Conservation (phyloP, 352 stramenopile species). For the Phytophthora macrochlamydospora region DNA sequence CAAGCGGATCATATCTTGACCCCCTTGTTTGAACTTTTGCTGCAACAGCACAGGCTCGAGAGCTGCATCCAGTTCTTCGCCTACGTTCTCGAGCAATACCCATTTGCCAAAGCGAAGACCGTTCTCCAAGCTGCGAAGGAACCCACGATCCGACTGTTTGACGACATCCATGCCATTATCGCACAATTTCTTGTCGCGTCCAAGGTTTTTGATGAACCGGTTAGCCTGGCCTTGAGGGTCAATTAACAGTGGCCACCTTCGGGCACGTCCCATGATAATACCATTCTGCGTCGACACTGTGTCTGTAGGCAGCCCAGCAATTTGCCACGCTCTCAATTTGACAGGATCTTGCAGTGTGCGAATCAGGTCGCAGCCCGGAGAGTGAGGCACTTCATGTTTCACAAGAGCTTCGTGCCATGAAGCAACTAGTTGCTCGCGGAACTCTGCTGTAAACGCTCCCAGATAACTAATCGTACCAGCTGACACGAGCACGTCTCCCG, state of each 20-base stretch:
- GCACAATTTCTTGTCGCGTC: conserved; percentile 81
- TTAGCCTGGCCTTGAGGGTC: conserved; percentile 94
- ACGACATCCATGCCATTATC: conserved; percentile 93
- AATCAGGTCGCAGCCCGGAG: conserved; percentile 86
- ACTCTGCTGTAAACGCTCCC: conserved; percentile 88
- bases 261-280: conserved; percentile 88
- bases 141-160: conserved; percentile 88
- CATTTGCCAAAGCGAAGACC: conserved; percentile 92
- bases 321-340: conserved; percentile 89
- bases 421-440: conserved; percentile 69
- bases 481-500: conserved; percentile 86
- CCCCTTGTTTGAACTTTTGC: conserved; percentile 93
- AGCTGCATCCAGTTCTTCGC: conserved; percentile 90
- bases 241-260: conserved; percentile 90
- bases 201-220: conserved; percentile 91
- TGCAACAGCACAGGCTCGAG: conserved; percentile 90
- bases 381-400: conserved; percentile 72
- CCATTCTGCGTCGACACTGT: conserved; percentile 94
- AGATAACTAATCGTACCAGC: conserved; percentile 89
- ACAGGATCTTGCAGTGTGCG: conserved; percentile 87
- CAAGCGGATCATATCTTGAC: conserved; percentile 91
- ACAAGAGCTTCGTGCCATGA: conserved; percentile 73
- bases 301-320: conserved; percentile 86
- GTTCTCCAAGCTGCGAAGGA: conserved; percentile 89
- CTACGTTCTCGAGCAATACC: conserved; percentile 91